Base-by-base conservation (phyloP, 805 yeast genomes). In the Diddensiella transvaalensis region DNA sequence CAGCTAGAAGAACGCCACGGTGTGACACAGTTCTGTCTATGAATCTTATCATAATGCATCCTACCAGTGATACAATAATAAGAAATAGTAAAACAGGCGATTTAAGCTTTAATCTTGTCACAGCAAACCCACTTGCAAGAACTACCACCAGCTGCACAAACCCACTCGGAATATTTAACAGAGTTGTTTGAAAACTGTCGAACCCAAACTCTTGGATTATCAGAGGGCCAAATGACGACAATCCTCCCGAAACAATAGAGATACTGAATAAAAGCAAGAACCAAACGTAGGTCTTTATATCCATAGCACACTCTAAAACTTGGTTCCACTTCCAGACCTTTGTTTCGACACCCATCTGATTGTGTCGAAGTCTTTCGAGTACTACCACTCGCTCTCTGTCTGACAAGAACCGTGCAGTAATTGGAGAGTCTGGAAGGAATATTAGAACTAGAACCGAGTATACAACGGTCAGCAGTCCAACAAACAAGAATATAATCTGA, bases 401-500 rank as follows among this genome's bases (percentile, higher is more conserved):
- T 10, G 52, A 24, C 19, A 53, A 47, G 32, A 56, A 57, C 24
- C 50, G 40, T 3, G 61, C 61, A 13, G 49, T 39, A 11, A 36
- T 36, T 4, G 57, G 57, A 6, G 55, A 52, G 42, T 54, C 55
- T 1, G 55, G 57, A 29, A 54, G 33, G 33, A 44, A 17, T 22
- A 49, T 47, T 17, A 49, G 38, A 19, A 48, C 24, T 3, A 54
- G 35, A 24, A 62, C 29, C 1, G 63, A 63, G 36, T 70, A 53
- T 13, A 73, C 33, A 18, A 79, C 65, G 0, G 85, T 77, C 37
- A 77, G 59, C 13, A 78, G 74, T 40, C 85, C 87, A 47, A 76
- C 71, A 46, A 80, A 74, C 24, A 81, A 72, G 63, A 74, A 75
- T 37, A 77, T 60, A 13, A 79, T 75, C 45, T 85, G 87, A 49